Conservation (phyloP, 2,329 filamentous ascomycete species). For the Berkeleyomyces rouxiae region DNA sequence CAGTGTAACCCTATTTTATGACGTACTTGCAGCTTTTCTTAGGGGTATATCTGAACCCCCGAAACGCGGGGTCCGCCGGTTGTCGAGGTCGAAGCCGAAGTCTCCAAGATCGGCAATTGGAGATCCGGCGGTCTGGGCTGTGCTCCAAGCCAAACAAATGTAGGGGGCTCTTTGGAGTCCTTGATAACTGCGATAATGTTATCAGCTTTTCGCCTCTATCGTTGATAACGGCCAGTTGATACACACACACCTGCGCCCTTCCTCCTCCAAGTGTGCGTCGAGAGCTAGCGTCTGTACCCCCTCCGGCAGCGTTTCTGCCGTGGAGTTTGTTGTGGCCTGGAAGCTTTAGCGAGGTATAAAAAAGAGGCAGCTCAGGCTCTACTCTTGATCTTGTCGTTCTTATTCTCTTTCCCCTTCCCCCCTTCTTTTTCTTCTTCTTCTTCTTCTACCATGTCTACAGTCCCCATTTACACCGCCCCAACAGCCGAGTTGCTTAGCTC, state of each 20-base stretch:
- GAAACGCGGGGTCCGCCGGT: not conserved
- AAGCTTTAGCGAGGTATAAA: not conserved
- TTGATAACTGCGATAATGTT: not conserved
- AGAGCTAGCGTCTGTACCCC: not conserved
- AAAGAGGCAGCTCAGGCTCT: not conserved
- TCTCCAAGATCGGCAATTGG: not conserved
- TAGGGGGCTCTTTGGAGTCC: not conserved
- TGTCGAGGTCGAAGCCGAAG: not conserved
- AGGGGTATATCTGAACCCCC: not conserved
- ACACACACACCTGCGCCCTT: not conserved
- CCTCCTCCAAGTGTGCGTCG: not conserved
- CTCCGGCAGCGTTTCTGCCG: not conserved
- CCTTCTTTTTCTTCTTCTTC: not conserved
- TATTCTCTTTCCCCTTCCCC: not conserved
- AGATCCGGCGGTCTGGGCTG: not conserved
- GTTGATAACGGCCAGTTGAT: not conserved
- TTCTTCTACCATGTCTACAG: not conserved
- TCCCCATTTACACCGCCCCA: slow-evolving; percentile 17
- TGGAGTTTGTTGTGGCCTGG: not conserved
- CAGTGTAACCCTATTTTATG: not conserved
- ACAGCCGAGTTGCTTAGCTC: slow-evolving; percentile 19
- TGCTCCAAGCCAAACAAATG: too few species aligned
- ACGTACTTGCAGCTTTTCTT: not conserved
- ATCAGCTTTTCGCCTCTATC: too few species aligned
- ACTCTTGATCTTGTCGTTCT: not conserved